Evolutionary conservation across 169 alveolate species (phyloP), one percentile per base, ranked within the genome.

Genomic region (Eimeria zaria): DNA sequence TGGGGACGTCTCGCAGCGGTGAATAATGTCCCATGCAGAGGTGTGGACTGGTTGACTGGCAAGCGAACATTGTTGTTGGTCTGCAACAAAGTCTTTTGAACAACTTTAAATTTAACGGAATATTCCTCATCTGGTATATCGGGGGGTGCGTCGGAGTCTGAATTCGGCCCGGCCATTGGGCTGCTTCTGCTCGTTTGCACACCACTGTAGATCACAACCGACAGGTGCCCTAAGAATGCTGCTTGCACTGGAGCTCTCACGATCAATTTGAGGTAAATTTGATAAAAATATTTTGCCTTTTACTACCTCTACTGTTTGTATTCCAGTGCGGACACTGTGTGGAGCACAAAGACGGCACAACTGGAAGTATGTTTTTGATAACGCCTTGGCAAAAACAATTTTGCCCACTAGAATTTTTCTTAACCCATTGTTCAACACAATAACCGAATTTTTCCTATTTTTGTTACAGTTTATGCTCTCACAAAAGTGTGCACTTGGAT

Each of bases 61-160:
- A 16, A 16, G 5, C 51, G 27, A 30, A 22, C 53, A 55, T 48
- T n/a, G 74, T 55, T 20, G 6, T 0, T 51, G 53, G 0, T 5
- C 18, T 53, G 36, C 41, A 51, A 9, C 5, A 74, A 39, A 55
- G 91, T 9, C 33, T 55, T 22, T 33, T 48, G 67, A 27, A 22
- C 5, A 33, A 36, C 2, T 36, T 33, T 55, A 27, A 8, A 24
- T 11, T 39, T 33, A 20, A 27, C 30, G 0, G 30, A 33, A 7
- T 36, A 33, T 12, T 53, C 74, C 36, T 81, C 91, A 3, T 53
- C 91, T 33, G 91, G 91, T 1, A 55, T 51, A 27, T 81, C 39
- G 18, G 91, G 91, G 73, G 91, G 91, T 33, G 69, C 53, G 53
- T 81, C 91, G 91, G 91, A 81, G 73, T 81, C 91, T 48, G 91